phyloP scores from a whole-genome alignment of 306 rosid species.

The Hippophae rhamnoides region DNA sequence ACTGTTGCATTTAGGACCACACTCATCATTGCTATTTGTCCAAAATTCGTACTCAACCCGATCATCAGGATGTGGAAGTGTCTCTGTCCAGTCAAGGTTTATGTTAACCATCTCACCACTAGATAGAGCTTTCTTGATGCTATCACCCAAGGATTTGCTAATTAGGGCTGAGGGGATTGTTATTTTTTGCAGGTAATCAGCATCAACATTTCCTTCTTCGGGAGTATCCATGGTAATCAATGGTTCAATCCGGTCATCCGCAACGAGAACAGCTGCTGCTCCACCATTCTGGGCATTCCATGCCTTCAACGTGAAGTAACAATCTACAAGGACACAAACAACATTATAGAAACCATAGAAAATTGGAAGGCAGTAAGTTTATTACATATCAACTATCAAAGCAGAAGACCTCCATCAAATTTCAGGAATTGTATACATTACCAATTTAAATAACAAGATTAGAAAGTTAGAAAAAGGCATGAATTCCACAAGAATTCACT shows the following conservation, averaged over 20 bases:
- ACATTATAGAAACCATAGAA: slow-evolving; percentile 3
- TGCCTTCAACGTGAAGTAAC: slow-evolving; percentile 93
- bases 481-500: too few species aligned
- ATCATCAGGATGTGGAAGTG: slow-evolving; percentile 97
- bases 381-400: not conserved
- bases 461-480: too few species aligned
- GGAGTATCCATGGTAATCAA: slow-evolving; percentile 96
- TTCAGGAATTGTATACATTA: not conserved
- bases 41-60: slow-evolving; percentile 93
- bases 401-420: not conserved
- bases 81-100: slow-evolving; percentile 93
- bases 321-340: slow-evolving; percentile 45
- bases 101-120: slow-evolving; percentile 57
- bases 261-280: slow-evolving; percentile 92
- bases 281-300: slow-evolving; percentile 95
- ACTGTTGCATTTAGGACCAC: slow-evolving; percentile 79
- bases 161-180: slow-evolving; percentile 82
- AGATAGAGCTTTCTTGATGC: slow-evolving; percentile 58
- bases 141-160: slow-evolving; percentile 68
- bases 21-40: slow-evolving; percentile 94
- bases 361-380: not conserved
- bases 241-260: slow-evolving; percentile 60
- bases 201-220: slow-evolving; percentile 52
- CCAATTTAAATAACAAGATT: too few species aligned
- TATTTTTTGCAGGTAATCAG: slow-evolving; percentile 64